Percentiles rank a stretch among this genome's conserved stretches.
Conservation (phyloP, 2,329 filamentous ascomycete species). For the Dothideomycetes sp. region DNA sequence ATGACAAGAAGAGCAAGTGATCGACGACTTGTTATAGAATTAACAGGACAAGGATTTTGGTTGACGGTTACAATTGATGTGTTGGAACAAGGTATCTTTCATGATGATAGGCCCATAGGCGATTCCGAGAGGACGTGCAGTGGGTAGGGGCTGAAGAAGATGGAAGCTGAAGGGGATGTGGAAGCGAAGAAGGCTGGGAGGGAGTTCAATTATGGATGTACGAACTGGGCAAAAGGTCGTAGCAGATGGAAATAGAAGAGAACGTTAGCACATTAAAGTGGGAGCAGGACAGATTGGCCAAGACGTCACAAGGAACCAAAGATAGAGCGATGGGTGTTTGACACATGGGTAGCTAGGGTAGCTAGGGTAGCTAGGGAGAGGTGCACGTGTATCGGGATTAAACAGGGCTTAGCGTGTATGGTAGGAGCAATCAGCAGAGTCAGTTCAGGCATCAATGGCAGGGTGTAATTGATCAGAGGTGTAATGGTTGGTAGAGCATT, state of each 20-base stretch:
- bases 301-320: slow-evolving; percentile 8
- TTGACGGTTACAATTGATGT: no score
- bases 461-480: no score
- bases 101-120: no score
- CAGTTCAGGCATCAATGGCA: no score
- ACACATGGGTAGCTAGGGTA: slow-evolving; percentile 5
- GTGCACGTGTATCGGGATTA: not conserved
- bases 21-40: no score
- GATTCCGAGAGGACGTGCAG: no score
- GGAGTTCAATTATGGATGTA: no score
- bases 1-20: slow-evolving; percentile 10
- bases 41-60: no score
- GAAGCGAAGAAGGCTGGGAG: slow-evolving; percentile 11
- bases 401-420: slow-evolving; percentile 5
- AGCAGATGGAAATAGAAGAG: slow-evolving; percentile 5
- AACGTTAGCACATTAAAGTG: not conserved
- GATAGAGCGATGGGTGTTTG: not conserved
- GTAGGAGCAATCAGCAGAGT: not conserved
- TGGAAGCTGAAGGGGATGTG: not conserved
- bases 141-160: slow-evolving; percentile 5
- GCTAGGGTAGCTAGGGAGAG: not conserved
- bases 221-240: slow-evolving; percentile 8
- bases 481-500: slow-evolving; percentile 6
- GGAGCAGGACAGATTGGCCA: not conserved
- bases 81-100: no score